A percentile compares a stretch with the other conserved stretches of the same genome.
phyloP scores from a whole-genome alignment of 305 asterid species.

The Fraxinus xanthoxyloides region DNA sequence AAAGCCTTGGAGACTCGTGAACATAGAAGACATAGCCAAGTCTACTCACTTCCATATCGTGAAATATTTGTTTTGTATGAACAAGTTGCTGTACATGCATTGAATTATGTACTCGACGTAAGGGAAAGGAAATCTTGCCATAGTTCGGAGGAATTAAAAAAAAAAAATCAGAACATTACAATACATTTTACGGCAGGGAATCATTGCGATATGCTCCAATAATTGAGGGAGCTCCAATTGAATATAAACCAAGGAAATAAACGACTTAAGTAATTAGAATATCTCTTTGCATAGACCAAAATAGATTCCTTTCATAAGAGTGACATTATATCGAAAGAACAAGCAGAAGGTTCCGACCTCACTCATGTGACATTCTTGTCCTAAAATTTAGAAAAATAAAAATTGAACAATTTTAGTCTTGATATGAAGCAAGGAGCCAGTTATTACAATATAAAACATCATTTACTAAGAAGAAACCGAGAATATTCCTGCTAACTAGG shows the following conservation, averaged over 20 bases:
- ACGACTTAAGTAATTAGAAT: background rate
- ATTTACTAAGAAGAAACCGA: background rate
- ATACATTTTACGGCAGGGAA: background rate
- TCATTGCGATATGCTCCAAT: background rate
- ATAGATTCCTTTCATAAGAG: background rate
- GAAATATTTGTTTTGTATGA: background rate
- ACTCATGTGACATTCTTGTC: background rate
- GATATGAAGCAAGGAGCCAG: background rate
- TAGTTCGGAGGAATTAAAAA: background rate
- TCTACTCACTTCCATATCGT: background rate
- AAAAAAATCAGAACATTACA: background rate
- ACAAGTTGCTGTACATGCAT: background rate
- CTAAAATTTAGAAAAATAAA: background rate
- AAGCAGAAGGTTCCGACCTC: background rate
- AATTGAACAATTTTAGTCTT: background rate
- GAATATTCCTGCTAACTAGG: background rate
- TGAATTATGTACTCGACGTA: background rate
- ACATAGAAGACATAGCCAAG: background rate
- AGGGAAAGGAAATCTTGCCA: background rate
- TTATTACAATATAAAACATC: background rate
- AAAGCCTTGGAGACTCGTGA: background rate
- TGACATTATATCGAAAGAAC: background rate
- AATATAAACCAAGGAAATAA: background rate
- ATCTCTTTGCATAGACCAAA: background rate
- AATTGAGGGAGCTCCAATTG: background rate